Conservation (phyloP, 2,329 filamentous ascomycete genomes). For the Didymella exigua region DNA sequence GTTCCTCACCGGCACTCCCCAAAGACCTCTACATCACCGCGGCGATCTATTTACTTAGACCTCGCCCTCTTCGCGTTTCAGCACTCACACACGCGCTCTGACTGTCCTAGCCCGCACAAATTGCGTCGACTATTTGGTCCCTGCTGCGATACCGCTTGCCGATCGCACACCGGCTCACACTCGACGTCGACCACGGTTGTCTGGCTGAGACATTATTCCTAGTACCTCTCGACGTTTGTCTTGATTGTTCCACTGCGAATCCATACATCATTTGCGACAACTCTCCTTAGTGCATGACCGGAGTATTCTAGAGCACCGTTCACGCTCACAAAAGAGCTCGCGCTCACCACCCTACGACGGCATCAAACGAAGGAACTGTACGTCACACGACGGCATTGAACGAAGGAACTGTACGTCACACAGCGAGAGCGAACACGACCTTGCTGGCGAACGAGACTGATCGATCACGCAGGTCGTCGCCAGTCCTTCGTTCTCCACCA, state of each 20-base stretch:
- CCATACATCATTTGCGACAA: constrained; percentile 24
- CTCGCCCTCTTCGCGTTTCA: constrained; percentile 41
- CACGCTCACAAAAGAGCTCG: constrained; percentile 43
- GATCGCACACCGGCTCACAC: constrained; percentile 18
- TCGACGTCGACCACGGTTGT: constrained; percentile 23
- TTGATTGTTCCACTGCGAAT: constrained; percentile 27
- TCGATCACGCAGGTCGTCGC: constrained; percentile 42
- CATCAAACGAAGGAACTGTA: constrained; percentile 49
- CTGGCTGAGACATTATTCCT: constrained; percentile 33
- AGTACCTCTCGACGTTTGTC: constrained; percentile 29
- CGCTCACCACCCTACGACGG: constrained; percentile 42
- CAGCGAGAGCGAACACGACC: background rate
- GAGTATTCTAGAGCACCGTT: constrained; percentile 40
- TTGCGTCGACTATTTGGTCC: constrained; percentile 23
- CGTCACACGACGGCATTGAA: constrained; percentile 39
- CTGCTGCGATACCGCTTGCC: constrained; percentile 21
- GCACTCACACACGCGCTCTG: constrained; percentile 17
- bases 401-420: constrained; percentile 47
- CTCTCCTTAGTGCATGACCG: constrained; percentile 46
- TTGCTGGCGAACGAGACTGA: constrained; percentile 22
- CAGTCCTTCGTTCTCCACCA: constrained; percentile 51
- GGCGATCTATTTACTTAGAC: constrained; percentile 51
- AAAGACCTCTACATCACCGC: constrained; percentile 25
- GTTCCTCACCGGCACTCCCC: constrained; percentile 23
- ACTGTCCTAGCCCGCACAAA: constrained; percentile 18